Evolutionary conservation across 2,329 filamentous ascomycete genomes (phyloP).

Genomic region (Hysterium pulicare): DNA sequence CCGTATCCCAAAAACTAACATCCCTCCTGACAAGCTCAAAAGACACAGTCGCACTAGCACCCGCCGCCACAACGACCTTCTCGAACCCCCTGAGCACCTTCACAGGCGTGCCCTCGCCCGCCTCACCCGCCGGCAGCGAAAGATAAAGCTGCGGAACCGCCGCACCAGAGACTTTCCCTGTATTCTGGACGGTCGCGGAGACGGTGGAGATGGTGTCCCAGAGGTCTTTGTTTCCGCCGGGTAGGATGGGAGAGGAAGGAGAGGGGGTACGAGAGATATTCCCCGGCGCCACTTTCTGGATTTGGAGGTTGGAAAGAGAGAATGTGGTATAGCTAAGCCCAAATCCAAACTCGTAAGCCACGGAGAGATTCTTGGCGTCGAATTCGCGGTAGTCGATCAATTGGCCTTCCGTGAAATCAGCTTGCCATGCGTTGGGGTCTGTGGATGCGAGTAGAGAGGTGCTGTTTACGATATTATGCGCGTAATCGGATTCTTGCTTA

Average conservation of each 20-base stretch:
- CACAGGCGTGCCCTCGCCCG: constrained; percentile 41
- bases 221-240: constrained; percentile 55
- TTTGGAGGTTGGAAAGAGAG: constrained; percentile 18
- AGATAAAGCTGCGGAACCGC: constrained; percentile 57
- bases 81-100: constrained; percentile 46
- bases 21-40: constrained; percentile 51
- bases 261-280: constrained; percentile 17
- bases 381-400: constrained; percentile 56
- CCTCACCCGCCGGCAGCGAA: constrained; percentile 38
- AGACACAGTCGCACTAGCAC: constrained; percentile 38
- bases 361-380: constrained; percentile 33
- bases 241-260: constrained; percentile 15
- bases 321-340: constrained; percentile 40
- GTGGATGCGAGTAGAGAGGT: constrained; percentile 26
- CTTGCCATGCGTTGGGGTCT: constrained; percentile 42
- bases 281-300: constrained; percentile 6
- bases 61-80: constrained; percentile 45
- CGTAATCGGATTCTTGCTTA: constrained; percentile 19
- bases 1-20: constrained; percentile 50
- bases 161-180: constrained; percentile 46
- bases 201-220: constrained; percentile 52
- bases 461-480: constrained; percentile 34
- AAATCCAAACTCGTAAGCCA: constrained; percentile 36
- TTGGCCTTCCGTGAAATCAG: constrained; percentile 51
- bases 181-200: constrained; percentile 50